Evolutionary conservation across 2,329 filamentous ascomycete species (phyloP), one percentile per base, ranked within the genome.

Genomic region (Claviceps sp.): DNA sequence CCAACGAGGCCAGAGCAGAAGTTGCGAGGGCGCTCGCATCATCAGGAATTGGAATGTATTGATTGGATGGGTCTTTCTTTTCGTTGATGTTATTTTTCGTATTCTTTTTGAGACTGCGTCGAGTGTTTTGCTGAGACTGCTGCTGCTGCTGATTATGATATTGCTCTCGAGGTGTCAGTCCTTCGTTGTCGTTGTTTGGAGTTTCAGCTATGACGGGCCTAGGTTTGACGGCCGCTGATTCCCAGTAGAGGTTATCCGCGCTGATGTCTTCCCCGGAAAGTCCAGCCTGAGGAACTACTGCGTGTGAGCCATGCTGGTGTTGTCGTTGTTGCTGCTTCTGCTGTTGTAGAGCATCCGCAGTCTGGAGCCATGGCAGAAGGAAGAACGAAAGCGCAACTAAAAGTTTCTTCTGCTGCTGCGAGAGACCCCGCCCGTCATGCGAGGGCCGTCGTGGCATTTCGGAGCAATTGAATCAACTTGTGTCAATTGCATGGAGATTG

Each of bases 11-110:
- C 87, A 88, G 89, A 95, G 91, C 90, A 79, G 90, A 85, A 86
- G 89, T 93, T 81, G 86, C 85, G 78, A 93, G 79, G 86, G 89
- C 89, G 89, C 88, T 89, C 88, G 83, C 87, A 85, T 93, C 79
- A 72, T 78, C 64, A 68, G 70, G 68, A 63, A 69, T 66, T 50
- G 68, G 60, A 53, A 45, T 48, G 24, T 53, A 34, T 34, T 34
- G 37, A 38, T 53, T 45, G 44, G 44, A 40, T 16, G 16, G 45
- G 24, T 7, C 37, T 47, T 47, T 40, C 52, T 65, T 60, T 57
- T 63, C 56, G 60, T 65, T 44, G 42, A 45, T 24, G 13, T 52
- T 50, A 42, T 6, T 47, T 34, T 48, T 44, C 5, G 53, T 26
- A 30, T 56, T 54, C 41, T 47, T 37, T 30, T 48, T 16, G 37